Evolutionary conservation across 495 filamentous ascomycete genomes (phyloP).

Genomic region (Lichina pygmaea): DNA sequence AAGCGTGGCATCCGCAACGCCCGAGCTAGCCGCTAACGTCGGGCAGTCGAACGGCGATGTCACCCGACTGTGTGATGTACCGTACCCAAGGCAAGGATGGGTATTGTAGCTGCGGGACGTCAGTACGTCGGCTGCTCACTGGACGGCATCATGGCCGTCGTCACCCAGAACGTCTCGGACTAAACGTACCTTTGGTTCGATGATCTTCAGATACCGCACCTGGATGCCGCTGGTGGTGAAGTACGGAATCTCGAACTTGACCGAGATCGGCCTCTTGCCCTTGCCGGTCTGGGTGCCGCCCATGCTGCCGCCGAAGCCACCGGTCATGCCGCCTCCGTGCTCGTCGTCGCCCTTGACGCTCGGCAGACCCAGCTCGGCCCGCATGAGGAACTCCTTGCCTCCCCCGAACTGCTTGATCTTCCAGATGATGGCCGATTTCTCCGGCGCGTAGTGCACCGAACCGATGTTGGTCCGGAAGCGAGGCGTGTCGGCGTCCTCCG

Average conservation of each 20-base stretch:
- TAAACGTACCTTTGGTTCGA: conserved; percentile 71
- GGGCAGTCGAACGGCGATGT: conserved; percentile 79
- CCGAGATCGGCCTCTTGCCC: conserved; percentile 83
- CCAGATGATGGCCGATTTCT: conserved; percentile 95
- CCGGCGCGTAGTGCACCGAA: conserved; percentile 92
- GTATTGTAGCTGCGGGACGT: conserved; percentile 50
- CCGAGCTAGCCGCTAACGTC: conserved; percentile 23
- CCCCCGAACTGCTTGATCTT: conserved; percentile 99
- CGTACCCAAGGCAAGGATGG: conserved; percentile 95
- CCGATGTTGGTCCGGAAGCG: conserved; percentile 96
- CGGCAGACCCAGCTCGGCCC: conserved; percentile 84
- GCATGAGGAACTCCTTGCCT: conserved; percentile 96
- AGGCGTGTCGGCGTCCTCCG: conserved; percentile 88
- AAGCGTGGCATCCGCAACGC: neutral
- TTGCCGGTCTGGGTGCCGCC: conserved; percentile 47
- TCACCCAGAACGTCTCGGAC: neutral
- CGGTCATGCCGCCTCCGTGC: conserved; percentile 85
- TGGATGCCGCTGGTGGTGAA: conserved; percentile 98
- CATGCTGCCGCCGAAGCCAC: conserved; percentile 90
- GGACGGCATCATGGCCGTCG: neutral
- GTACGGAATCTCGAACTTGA: conserved; percentile 99
- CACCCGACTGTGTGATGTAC: conserved; percentile 92
- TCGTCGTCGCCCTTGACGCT: conserved; percentile 94
- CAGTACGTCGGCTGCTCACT: neutral
- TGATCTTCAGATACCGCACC: conserved; percentile 96